phyloP scores from a whole-genome alignment of 1,139 yeast genomes.

The Wickerhamomyces sp. region DNA sequence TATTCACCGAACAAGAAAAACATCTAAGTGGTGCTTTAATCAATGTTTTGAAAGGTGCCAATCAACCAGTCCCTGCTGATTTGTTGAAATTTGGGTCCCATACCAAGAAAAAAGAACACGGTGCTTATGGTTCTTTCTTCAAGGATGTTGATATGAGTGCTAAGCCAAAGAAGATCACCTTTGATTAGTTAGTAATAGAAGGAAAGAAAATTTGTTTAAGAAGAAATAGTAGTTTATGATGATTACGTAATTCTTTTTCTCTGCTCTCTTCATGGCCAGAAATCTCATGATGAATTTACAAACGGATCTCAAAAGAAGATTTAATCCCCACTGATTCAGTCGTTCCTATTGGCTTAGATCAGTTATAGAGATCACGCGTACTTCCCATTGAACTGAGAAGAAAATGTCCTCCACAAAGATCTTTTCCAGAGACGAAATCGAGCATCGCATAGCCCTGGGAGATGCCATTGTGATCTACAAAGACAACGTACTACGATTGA shows the following conservation, averaged over 20 bases:
- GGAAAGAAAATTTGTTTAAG: not conserved
- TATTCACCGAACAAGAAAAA: slow-evolving; percentile 95
- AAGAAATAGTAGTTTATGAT: too few relatives aligned
- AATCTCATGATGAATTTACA: too few relatives aligned
- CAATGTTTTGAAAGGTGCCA: slow-evolving; percentile 88
- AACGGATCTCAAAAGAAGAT: too few relatives aligned
- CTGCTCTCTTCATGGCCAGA: too few relatives aligned
- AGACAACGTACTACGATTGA: slow-evolving; percentile 55
- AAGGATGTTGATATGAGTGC: slow-evolving; percentile 85
- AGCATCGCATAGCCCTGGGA: slow-evolving; percentile 59
- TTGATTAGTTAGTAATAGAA: slow-evolving; percentile 29
- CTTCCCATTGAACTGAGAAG: not conserved
- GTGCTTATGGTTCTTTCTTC: slow-evolving; percentile 94
- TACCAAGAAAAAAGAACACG: slow-evolving; percentile 94
- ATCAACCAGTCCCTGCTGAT: slow-evolving; percentile 96
- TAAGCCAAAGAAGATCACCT: slow-evolving; percentile 89
- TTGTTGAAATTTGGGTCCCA: slow-evolving; percentile 93
- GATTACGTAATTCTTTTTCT: not conserved
- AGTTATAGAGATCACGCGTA: too few relatives aligned
- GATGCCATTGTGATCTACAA: slow-evolving; percentile 66
- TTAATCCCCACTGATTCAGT: not conserved
- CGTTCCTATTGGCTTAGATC: not conserved
- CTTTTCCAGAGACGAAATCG: slow-evolving; percentile 33
- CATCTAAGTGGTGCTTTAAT: slow-evolving; percentile 93
- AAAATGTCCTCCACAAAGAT: slow-evolving; percentile 19